A percentile compares a stretch with the other conserved stretches of the same genome.
Evolutionary conservation across 371 early-diverging fungal genomes (phyloP).

Genomic region (Entomophthora muscae): DNA sequence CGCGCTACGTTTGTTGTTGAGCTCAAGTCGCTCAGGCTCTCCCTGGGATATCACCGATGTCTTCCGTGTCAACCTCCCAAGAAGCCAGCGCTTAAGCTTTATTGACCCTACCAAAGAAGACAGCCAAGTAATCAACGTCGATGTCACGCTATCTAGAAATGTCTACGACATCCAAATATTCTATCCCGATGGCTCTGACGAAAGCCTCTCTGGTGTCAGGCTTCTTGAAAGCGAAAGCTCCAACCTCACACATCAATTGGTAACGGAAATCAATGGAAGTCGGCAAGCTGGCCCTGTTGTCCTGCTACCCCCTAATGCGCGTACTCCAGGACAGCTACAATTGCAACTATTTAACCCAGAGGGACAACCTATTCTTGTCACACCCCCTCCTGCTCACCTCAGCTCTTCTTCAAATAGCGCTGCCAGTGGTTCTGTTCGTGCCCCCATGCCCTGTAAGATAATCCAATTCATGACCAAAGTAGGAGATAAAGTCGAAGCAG

Average conservation of each 20-base stretch:
- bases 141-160: not conserved
- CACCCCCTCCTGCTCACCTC: slow-evolving; percentile 37
- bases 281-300: not conserved
- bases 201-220: not conserved
- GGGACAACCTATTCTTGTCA: slow-evolving; percentile 12
- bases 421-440: slow-evolving; percentile 50
- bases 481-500: slow-evolving; percentile 73
- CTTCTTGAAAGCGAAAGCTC: not conserved
- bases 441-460: slow-evolving; percentile 96
- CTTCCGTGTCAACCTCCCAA: not conserved
- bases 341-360: not conserved
- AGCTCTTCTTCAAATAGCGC: slow-evolving; percentile 23
- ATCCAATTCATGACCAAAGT: slow-evolving; percentile 61
- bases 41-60: not conserved
- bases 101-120: not conserved
- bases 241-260: not conserved
- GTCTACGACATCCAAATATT: not conserved
- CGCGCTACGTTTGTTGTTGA: not conserved
- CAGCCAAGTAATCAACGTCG: not conserved
- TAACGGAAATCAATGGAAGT: not conserved
- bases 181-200: not conserved
- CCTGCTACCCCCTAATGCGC: not conserved
- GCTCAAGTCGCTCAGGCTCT: not conserved
- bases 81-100: not conserved
- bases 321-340: not conserved